Evolutionary conservation across 306 rosid genomes (phyloP).

Genomic region (Malus sieversii): DNA sequence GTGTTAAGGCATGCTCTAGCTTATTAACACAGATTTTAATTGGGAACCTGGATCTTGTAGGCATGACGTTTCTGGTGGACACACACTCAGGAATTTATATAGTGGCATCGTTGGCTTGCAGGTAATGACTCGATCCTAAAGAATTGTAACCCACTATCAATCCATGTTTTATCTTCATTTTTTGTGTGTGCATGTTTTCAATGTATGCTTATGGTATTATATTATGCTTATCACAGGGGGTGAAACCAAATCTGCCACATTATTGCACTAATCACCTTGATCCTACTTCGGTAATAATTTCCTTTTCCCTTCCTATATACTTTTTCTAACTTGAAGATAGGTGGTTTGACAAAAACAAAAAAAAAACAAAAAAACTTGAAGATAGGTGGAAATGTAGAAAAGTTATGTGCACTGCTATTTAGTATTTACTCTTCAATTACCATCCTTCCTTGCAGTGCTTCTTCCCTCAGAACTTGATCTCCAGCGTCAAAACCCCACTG

Average conservation of each 20-base stretch:
- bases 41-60: slow-evolving; percentile 25
- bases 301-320: neutral
- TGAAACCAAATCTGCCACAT: slow-evolving; percentile 53
- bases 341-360: neutral
- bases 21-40: neutral
- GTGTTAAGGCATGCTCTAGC: neutral
- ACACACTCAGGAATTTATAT: slow-evolving; percentile 50
- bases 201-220: slow-evolving; percentile 2
- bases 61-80: slow-evolving; percentile 64
- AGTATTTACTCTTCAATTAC: neutral
- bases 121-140: slow-evolving; percentile 32
- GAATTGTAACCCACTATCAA: neutral
- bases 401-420: neutral
- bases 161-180: neutral
- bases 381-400: neutral
- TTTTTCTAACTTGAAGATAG: neutral
- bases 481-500: slow-evolving; percentile 60
- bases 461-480: slow-evolving; percentile 85
- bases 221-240: slow-evolving; percentile 44
- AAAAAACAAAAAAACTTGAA: neutral
- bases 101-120: slow-evolving; percentile 72
- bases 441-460: slow-evolving; percentile 56
- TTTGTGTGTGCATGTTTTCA: neutral
- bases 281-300: slow-evolving; percentile 62
- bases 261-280: slow-evolving; percentile 65